These are phyloP conservation scores for Dictyostelium intermedium DNA, from an alignment of 78 protist species.

Conservation along the genomic window DNA sequence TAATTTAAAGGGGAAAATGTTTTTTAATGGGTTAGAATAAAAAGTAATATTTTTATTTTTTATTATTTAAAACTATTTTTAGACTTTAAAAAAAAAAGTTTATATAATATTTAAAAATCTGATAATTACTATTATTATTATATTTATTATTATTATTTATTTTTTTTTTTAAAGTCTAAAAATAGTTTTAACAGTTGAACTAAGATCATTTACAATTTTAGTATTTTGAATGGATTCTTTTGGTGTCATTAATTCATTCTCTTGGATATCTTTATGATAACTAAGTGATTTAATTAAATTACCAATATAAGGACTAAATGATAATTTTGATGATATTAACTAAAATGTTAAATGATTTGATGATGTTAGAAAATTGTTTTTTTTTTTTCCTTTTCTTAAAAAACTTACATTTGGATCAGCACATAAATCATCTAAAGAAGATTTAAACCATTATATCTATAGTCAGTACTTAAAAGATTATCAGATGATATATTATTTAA, in stretches of 20 bases:
- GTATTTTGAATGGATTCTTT: conserved; percentile 60
- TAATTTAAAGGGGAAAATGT: too few species aligned
- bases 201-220: conserved; percentile 46
- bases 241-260: conserved; percentile 42
- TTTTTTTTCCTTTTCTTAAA: background rate
- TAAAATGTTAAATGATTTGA: background rate
- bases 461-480: conserved; percentile 33
- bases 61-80: too few species aligned
- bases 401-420: conserved; percentile 30
- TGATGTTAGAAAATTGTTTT: background rate
- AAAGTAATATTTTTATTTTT: too few species aligned
- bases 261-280: conserved; percentile 68
- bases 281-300: conserved; percentile 47
- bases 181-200: conserved; percentile 68
- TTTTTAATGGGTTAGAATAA: too few species aligned
- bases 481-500: conserved; percentile 29
- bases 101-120: too few species aligned
- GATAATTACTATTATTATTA: too few species aligned
- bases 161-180: conserved; percentile 25
- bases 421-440: conserved; percentile 48
- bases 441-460: conserved; percentile 32
- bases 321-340: conserved; percentile 13
- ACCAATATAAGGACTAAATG: conserved; percentile 41
- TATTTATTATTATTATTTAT: conserved; percentile 1
- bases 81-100: too few species aligned